Base-by-base conservation (phyloP, 2,329 filamentous ascomycete genomes). In the Fusarium scirpi region DNA sequence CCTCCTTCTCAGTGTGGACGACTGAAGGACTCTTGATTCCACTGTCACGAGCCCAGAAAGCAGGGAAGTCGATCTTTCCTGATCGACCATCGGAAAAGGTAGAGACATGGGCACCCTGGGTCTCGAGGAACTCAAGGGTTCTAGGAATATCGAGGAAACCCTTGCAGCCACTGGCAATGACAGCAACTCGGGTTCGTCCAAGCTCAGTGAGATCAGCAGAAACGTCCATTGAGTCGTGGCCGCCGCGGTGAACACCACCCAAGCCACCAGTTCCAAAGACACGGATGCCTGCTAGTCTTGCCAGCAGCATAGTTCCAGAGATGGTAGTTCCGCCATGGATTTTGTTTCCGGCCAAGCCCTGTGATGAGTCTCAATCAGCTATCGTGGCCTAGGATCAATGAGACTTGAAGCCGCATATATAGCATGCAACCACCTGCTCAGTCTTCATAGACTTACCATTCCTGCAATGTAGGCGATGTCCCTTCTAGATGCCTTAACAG, bases 131-230 rank as follows among this genome's bases (percentile, higher is more conserved):
- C 82, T 99, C 96, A 8, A 99, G 85, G 0, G 96, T 99, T 55
- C 93, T 87, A 4, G 92, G 90, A 64, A 98, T 94, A 77, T 99
- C 96, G 40, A 99, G 85, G 80, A 99, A 98, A 67, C 95, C 96
- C 82, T 99, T 99, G 82, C 94, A 97, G 16, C 96, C 96, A 70
- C 92, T 94, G 79, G 91, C 92, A 55, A 99, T 85, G 4, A 99
- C 94, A 27, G 94, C 91, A 55, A 99, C 91, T 13, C 93, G 89
- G 10, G 94, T 98, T 62, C 94, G 88, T 18, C 96, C 94, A 53
- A 99, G 88, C 84, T 98, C 96, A 6, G 93, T 98, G 65, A 99
- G 85, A 81, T 99, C 96, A 43, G 96, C 95, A 65, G 95, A 98
- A 67, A 99, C 89, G 78, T 99, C 96, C 90, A 98, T 91, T 10